Percentiles rank a stretch among this genome's conserved stretches.
These are phyloP conservation scores for Diaporthe aspalathi DNA, from an alignment of 2,329 filamentous ascomycete genomes.

Conservation along the genomic window DNA sequence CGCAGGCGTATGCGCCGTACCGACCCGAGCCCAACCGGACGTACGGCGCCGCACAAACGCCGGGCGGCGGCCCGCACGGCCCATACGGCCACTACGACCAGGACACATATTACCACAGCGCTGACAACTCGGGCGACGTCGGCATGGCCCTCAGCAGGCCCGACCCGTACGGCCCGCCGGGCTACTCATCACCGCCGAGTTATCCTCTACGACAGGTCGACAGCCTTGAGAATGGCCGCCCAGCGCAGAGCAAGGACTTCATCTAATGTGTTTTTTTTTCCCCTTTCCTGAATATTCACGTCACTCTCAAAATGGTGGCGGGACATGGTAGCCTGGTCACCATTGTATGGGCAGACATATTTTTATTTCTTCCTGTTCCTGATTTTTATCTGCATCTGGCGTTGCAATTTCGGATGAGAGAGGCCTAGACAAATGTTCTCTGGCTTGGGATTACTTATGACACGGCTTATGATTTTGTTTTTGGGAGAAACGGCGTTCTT, in stretches of 20 bases:
- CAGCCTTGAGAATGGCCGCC: slow-evolving; percentile 17
- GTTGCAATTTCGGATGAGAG: slow-evolving; percentile 26
- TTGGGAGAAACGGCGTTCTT: slow-evolving; percentile 22
- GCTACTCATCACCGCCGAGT: slow-evolving; percentile 17
- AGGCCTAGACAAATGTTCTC: slow-evolving; percentile 29
- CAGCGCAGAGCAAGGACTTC: slow-evolving; percentile 23
- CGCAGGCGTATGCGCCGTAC: slow-evolving; percentile 24
- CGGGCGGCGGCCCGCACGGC: background rate
- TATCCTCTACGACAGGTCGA: background rate
- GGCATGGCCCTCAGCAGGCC: slow-evolving; percentile 25
- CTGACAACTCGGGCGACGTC: slow-evolving; percentile 33
- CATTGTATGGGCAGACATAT: background rate
- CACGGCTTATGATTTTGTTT: slow-evolving; percentile 4
- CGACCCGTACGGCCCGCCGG: slow-evolving; percentile 18
- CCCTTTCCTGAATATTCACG: background rate
- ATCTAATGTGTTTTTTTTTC: slow-evolving; percentile 9
- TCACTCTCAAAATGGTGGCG: background rate
- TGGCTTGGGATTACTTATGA: slow-evolving; percentile 21
- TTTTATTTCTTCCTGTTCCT: background rate
- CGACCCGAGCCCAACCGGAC: slow-evolving; percentile 21
- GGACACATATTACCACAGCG: slow-evolving; percentile 16
- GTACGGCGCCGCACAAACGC: background rate
- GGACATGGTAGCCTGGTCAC: background rate
- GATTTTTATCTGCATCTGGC: slow-evolving; percentile 13
- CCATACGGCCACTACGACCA: slow-evolving; percentile 21